Evolutionary conservation across 2,329 filamentous ascomycete genomes (phyloP), one percentile per base, ranked within the genome.

Genomic region (Dothistroma pini): DNA sequence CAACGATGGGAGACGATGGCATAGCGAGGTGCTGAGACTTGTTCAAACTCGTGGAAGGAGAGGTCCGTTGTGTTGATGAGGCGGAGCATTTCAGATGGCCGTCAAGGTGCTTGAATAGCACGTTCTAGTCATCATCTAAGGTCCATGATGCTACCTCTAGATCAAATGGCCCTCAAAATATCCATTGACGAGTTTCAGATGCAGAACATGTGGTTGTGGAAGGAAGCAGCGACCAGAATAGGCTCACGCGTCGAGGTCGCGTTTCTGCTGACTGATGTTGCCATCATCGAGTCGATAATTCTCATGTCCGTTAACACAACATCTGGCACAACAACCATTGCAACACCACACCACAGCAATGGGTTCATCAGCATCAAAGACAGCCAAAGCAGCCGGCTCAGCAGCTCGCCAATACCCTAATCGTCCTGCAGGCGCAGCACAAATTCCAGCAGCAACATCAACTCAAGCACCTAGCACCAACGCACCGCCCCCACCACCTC

Each of bases 311-410:
- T 19, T 14, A 44, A 44, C 41, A 19, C 48, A 25, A 51, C 44
- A n/a, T 49, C 22, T 6, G 2, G 9, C n/a, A 21, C 9, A 3
- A 7, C 44, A 53, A 19, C 25, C 51, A 53, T 53, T 53, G 51
- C 51, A n/a, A n/a, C 4, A 49, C 0, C 25, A 32, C 34, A 58
- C 38, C 32, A 31, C 21, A 55, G 61, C 16, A 61, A 86, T 86
- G 84, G 84, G 84, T n/a, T 79, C 81, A 2, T 80, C 81, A n/a
- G 76, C 80, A 48, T 86, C 84, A 7, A 86, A 86, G 75, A 79
- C 79, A 41, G 78, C 77, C 10, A 77, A 78, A 50, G 79, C 81
- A 59, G 81, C 80, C 8, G 78, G 79, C 47, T 75, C 79, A 35
- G 79, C 79, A 59, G 75, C 79, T 29, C 81, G 84, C 57, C 81